These are phyloP conservation scores for Neofusicoccum cordaticola DNA, from an alignment of 2,329 filamentous ascomycete genomes.

Conservation along the genomic window DNA sequence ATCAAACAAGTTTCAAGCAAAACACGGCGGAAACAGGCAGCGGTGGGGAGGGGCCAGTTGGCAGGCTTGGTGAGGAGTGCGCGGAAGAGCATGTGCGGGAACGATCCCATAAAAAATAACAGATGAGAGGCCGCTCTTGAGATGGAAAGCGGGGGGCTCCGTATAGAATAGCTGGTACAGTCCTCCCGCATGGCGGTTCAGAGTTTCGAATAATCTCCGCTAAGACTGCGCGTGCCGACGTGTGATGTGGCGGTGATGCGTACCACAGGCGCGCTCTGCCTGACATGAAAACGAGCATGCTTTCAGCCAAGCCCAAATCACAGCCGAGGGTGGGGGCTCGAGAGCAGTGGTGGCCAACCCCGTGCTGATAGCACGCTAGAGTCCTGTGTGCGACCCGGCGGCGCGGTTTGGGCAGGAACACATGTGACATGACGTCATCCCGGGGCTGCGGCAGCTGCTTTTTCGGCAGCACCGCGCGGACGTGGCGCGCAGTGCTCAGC, in stretches of 20 bases:
- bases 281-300: neutral
- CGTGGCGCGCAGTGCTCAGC: neutral
- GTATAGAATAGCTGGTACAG: constrained; percentile 10
- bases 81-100: constrained; percentile 4
- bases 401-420: neutral
- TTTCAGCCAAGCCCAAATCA: no score
- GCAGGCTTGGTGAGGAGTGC: neutral
- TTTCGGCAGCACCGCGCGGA: neutral
- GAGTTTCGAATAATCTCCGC: neutral
- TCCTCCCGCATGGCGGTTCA: neutral
- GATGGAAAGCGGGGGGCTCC: neutral
- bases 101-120: neutral
- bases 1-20: constrained; percentile 3
- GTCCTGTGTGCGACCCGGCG: neutral
- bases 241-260: no score
- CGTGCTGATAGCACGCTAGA: no score
- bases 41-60: neutral
- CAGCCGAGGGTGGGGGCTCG: no score
- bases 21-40: constrained; percentile 7
- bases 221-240: neutral
- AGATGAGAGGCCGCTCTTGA: neutral
- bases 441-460: neutral
- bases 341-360: no score
- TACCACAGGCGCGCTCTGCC: neutral
- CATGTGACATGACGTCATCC: constrained; percentile 8